A percentile compares a stretch with the other conserved stretches of the same genome.
phyloP scores from a whole-genome alignment of 495 filamentous ascomycete genomes.

The Xylaria sp. region DNA sequence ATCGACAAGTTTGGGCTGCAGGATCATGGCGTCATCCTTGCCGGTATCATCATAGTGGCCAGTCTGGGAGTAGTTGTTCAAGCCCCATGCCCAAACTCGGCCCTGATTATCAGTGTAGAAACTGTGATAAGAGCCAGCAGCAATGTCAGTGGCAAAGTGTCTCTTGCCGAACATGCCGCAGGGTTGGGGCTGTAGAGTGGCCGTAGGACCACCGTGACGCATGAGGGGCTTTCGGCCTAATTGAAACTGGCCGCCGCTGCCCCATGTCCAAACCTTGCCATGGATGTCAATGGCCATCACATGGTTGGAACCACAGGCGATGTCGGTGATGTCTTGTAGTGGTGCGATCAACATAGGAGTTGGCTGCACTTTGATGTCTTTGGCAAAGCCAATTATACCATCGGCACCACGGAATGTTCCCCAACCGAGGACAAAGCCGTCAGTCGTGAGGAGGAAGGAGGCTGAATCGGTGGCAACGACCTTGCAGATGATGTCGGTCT shows the following conservation, averaged over 20 bases:
- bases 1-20: conserved; percentile 50
- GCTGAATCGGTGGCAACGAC: conserved; percentile 69
- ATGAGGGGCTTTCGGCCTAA: conserved; percentile 61
- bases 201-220: conserved; percentile 63
- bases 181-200: conserved; percentile 65
- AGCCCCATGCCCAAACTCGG: conserved; percentile 79
- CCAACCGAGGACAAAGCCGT: conserved; percentile 73
- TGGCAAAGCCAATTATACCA: conserved; percentile 73
- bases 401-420: conserved; percentile 73
- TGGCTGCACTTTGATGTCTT: conserved; percentile 41
- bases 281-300: conserved; percentile 66
- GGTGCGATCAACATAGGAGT: conserved; percentile 47
- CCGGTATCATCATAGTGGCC: conserved; percentile 75
- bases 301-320: conserved; percentile 71
- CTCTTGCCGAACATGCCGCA: conserved; percentile 69
- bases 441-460: conserved; percentile 68
- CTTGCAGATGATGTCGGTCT: conserved; percentile 60
- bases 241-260: conserved; percentile 71
- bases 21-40: conserved; percentile 57
- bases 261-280: conserved; percentile 72
- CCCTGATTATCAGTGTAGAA: conserved; percentile 76
- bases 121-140: conserved; percentile 67
- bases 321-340: conserved; percentile 62
- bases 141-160: conserved; percentile 60
- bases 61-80: conserved; percentile 83